Evolutionary conservation across 2,329 filamentous ascomycete species (phyloP).

Genomic region (Ramichloridium luteum): DNA sequence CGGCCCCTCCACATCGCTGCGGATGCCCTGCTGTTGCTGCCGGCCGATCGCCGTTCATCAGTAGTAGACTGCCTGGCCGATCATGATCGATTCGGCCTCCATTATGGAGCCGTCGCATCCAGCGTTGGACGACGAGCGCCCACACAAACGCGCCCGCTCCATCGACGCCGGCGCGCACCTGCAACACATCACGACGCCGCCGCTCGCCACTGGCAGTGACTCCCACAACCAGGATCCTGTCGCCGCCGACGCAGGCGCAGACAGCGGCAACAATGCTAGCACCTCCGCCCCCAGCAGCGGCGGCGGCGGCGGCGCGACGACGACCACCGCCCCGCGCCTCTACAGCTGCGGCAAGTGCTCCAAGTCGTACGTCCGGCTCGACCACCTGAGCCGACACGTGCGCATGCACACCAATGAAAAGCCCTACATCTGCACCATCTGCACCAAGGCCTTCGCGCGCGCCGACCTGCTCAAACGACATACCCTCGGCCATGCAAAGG

Average conservation of each 20-base stretch:
- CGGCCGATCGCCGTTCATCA: too few species aligned
- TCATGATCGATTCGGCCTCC: too few species aligned
- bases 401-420: slow-evolving; percentile 36
- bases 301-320: slow-evolving; percentile 4
- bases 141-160: slow-evolving; percentile 7
- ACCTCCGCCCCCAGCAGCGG: slow-evolving; percentile 1
- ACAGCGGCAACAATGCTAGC: slow-evolving; percentile 3
- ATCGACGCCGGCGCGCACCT: slow-evolving; percentile 3
- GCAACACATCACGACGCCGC: too few species aligned
- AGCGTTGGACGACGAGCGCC: too few species aligned
- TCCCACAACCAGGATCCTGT: too few species aligned
- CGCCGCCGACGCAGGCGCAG: slow-evolving; percentile 4
- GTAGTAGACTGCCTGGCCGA: too few species aligned
- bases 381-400: slow-evolving; percentile 43
- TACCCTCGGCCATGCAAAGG: slow-evolving; percentile 32
- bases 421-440: slow-evolving; percentile 29
- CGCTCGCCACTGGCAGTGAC: too few species aligned
- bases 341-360: slow-evolving; percentile 43
- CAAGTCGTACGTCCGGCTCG: slow-evolving; percentile 38
- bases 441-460: slow-evolving; percentile 36
- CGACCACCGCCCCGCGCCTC: slow-evolving; percentile 14
- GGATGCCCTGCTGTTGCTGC: too few species aligned
- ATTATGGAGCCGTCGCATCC: too few species aligned
- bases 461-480: slow-evolving; percentile 42
- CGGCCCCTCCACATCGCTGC: too few species aligned